Evolutionary conservation across 176 grass and related monocot species (phyloP), one percentile per base, ranked within the genome.

Genomic region (Leersia perrieri): DNA sequence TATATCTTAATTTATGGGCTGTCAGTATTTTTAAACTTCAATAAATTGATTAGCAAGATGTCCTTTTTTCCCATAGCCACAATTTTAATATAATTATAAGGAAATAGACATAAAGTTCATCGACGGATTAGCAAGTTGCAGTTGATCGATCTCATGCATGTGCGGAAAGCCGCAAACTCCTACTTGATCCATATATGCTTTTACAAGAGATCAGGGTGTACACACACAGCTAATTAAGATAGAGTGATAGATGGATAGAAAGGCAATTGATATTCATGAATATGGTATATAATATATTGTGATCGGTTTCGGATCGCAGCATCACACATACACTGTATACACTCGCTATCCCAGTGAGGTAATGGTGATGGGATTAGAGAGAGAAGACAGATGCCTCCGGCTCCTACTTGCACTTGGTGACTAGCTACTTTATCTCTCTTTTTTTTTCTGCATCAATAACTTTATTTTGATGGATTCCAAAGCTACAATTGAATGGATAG

Each of bases 301-400:
- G 47, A 86, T 80, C 84, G 61, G 14, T 32, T 45, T 81, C 78
- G 87, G 34, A 82, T 89, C 72, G 82, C 82, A 3, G 71, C 77
- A 89, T 89, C 82, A 31, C 82, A 89, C 23, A 5, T 44, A 14
- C 40, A 65, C 33, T 80, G 65, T 36, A 66, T 14, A 29, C 41
- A 47, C 55, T 55, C 76, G 16, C 63, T 64, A 41, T 69, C 64
- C 53, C 2, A 11, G n/a, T 67, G 75, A 70, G 75, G 82, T 80
- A 80, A 74, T 7, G 40, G 61, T 67, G 41, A 55, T 30, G 72
- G 20, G 60, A 44, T 45, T 25, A 51, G 41, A 49, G 70, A 47
- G 39, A 72, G 45, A 57, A 73, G 16, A 74, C 9, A 83, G 57
- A 83, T 55, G 60, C 42, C 61, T 66, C 61, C 22, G 66, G 38